phyloP scores from a whole-genome alignment of 83 land plant species.

The Picea mariana region DNA sequence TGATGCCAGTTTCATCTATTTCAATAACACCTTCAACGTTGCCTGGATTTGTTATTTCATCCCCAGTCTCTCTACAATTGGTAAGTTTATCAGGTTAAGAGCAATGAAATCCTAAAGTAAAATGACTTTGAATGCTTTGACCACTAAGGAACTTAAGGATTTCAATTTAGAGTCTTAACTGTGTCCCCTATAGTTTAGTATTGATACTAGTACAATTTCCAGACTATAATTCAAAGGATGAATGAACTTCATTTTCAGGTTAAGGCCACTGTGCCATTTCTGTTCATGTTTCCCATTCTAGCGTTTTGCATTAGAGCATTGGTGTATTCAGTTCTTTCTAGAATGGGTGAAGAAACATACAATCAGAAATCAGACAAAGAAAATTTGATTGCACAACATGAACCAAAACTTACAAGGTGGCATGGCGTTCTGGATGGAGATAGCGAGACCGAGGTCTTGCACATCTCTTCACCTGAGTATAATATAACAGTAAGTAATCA shows the following conservation, averaged over 20 bases:
- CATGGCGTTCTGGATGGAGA: constrained; percentile 5
- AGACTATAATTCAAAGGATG: background rate
- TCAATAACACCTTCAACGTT: no score
- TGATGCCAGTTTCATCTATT: background rate
- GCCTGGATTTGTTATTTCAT: no score
- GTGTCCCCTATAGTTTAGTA: background rate
- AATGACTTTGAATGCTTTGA: background rate
- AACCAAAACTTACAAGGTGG: constrained; percentile 9
- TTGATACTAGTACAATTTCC: constrained; percentile 5
- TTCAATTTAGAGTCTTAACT: background rate
- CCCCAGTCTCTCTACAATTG: no score
- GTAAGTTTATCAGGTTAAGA: constrained; percentile 4
- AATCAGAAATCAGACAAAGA: no score
- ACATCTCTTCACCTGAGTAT: background rate
- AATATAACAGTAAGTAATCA: constrained; percentile 2
- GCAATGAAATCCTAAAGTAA: background rate
- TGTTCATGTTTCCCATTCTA: constrained; percentile 1
- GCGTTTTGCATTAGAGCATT: background rate
- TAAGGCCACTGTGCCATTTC: constrained; percentile 1
- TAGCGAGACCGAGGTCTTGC: background rate
- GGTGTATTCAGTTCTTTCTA: background rate
- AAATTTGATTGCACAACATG: background rate
- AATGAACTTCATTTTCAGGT: constrained; percentile 4
- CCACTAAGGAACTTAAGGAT: background rate
- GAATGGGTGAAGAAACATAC: constrained; percentile 1